These are phyloP conservation scores for Boletus subparvulus DNA, from an alignment of 768 basidiomycete species.

Conservation along the genomic window DNA sequence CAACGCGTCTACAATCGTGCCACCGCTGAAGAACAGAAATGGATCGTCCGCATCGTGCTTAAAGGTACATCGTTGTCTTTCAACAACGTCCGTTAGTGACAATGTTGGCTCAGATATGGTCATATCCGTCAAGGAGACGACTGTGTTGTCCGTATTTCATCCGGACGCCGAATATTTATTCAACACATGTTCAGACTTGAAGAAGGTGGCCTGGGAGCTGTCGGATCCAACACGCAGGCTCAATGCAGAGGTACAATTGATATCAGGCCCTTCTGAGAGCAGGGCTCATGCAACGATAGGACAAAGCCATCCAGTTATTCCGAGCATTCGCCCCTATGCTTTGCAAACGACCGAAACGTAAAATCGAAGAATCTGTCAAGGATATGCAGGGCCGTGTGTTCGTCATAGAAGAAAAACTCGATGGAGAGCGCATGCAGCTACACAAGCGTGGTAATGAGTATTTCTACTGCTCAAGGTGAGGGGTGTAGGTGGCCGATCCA, in stretches of 20 bases:
- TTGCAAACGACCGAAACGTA: slow-evolving; percentile 82
- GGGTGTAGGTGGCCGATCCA: neutral
- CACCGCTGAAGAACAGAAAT: slow-evolving; percentile 87
- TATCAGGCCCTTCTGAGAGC: too few relatives aligned
- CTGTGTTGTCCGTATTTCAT: slow-evolving; percentile 88
- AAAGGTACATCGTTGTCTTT: slow-evolving; percentile 58
- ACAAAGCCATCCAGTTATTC: slow-evolving; percentile 81
- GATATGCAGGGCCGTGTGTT: slow-evolving; percentile 80
- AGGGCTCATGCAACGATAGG: slow-evolving; percentile 44
- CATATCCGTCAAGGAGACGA: slow-evolving; percentile 92
- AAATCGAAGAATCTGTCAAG: slow-evolving; percentile 79
- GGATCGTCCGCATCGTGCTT: slow-evolving; percentile 94
- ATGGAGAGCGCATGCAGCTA: slow-evolving; percentile 94
- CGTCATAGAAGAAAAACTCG: slow-evolving; percentile 94
- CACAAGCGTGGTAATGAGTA: slow-evolving; percentile 92
- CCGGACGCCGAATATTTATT: slow-evolving; percentile 92
- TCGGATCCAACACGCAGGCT: slow-evolving; percentile 72
- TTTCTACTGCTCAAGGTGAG: slow-evolving; percentile 87
- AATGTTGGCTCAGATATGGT: slow-evolving; percentile 63
- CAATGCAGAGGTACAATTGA: slow-evolving; percentile 48
- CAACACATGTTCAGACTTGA: slow-evolving; percentile 95
- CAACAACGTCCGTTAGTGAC: neutral
- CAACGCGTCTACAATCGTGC: slow-evolving; percentile 74
- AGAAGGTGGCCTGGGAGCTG: slow-evolving; percentile 88
- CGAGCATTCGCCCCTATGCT: slow-evolving; percentile 93